Base-by-base conservation (phyloP, 495 filamentous ascomycete genomes). In the Sordaria brevicollis region DNA sequence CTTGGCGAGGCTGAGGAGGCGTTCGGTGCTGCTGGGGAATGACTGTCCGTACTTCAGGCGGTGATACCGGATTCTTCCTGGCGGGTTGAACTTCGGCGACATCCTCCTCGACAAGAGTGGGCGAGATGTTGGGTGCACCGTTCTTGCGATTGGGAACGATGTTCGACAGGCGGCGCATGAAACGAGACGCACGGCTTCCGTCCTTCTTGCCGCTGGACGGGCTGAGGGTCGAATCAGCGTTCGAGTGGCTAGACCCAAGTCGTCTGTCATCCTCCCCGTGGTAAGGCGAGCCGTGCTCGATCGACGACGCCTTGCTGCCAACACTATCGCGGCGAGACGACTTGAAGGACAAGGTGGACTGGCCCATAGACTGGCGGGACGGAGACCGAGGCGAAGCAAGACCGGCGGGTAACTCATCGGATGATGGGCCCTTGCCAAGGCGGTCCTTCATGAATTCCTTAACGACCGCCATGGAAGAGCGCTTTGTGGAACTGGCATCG, bases 161-260 rank as follows among this genome's bases (percentile, higher is more conserved):
- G 67, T 86, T 89, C 36, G 91, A 93, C 82, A 97, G 89, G 19
- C 92, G 89, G 54, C 91, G 89, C 76, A 97, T 89, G 43, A 96
- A 85, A 31, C 93, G 89, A 69, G 88, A 90, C 36, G 91, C 89
- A 82, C 76, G 90, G 86, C 75, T 86, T 82, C 72, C 79, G 17
- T 78, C 78, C 68, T 87, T 90, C 83, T 91, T 92, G 11, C 89
- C 88, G 13, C 68, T 67, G 31, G 67, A 74, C 0, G 76, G 77
- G 71, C 76, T 75, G 35, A 72, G 19, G 9, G 36, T 67, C 1
- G 75, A 72, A 35, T 70, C 68, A 7, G 73, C 41, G 34, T 68
- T 69, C 4, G 72, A 72, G 39, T 70, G 69, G 4, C 74, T 65
- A 21, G 71, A 73, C 33, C 33, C 67, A 7, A 77, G 25, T 77